phyloP scores from a whole-genome alignment of 148 eudicot genomes.

The Tetragonia tetragonoides region DNA sequence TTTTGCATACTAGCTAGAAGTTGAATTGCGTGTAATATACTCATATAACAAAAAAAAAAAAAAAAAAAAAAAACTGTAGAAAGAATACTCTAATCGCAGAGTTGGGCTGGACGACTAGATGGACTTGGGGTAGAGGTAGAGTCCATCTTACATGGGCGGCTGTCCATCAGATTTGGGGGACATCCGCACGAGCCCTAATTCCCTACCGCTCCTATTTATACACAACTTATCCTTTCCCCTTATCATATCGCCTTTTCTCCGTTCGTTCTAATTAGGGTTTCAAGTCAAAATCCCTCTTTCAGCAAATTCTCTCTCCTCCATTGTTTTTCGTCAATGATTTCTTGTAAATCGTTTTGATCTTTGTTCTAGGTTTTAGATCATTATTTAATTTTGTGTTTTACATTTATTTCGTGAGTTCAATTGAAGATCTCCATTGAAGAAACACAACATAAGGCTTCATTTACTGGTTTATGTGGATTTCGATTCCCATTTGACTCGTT shows the following conservation, averaged over 20 bases:
- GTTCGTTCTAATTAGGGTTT: not conserved
- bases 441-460: constrained; percentile 29
- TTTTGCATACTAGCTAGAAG: too few relatives aligned
- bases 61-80: too few relatives aligned
- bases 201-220: constrained; percentile 2
- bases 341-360: not conserved
- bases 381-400: not conserved
- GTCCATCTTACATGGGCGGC: not conserved
- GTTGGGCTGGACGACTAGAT: not conserved
- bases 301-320: not conserved
- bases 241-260: not conserved
- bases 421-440: not conserved
- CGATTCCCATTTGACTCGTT: constrained; percentile 65
- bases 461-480: constrained; percentile 47
- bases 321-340: not conserved
- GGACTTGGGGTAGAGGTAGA: too few relatives aligned
- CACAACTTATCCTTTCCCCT: not conserved
- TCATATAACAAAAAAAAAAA: too few relatives aligned
- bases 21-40: too few relatives aligned
- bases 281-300: not conserved
- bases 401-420: too few relatives aligned
- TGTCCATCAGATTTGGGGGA: not conserved
- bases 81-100: too few relatives aligned
- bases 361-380: not conserved
- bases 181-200: constrained; percentile 15